phyloP scores from a whole-genome alignment of 176 grass and related monocot species.

The Canna indica region DNA sequence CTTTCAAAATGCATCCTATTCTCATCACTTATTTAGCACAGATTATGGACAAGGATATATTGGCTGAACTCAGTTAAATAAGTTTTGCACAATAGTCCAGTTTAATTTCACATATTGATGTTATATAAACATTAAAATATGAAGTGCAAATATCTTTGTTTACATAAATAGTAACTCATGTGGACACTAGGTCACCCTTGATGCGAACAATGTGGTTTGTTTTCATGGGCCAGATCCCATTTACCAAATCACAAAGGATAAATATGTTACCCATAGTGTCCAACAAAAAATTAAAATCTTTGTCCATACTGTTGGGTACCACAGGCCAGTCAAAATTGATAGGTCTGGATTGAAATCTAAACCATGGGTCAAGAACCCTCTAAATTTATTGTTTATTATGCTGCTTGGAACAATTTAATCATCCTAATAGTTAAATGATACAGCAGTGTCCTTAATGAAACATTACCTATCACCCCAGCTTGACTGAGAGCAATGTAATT shows the following conservation, averaged over 20 bases:
- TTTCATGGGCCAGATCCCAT: too few relatives aligned
- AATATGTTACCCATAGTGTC: too few relatives aligned
- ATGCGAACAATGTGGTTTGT: too few relatives aligned
- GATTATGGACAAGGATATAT: not conserved
- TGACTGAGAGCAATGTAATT: conserved; percentile 65
- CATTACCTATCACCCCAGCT: conserved; percentile 56
- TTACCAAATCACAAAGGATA: too few relatives aligned
- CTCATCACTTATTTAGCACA: not conserved
- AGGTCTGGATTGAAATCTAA: too few relatives aligned
- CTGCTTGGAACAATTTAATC: not conserved
- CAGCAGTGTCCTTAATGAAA: not conserved
- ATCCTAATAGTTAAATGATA: not conserved
- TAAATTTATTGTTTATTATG: not conserved
- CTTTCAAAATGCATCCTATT: not conserved
- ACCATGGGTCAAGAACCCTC: too few relatives aligned
- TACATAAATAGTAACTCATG: too few relatives aligned
- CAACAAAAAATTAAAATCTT: too few relatives aligned
- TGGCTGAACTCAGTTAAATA: too few relatives aligned
- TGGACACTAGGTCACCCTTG: too few relatives aligned
- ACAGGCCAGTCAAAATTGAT: too few relatives aligned
- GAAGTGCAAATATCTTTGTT: not conserved
- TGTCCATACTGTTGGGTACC: too few relatives aligned
- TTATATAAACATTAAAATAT: not conserved
- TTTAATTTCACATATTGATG: not conserved
- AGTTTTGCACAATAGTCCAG: not conserved